Conservation (phyloP, 192 early-diverging fungal species). For the Chytriomyces sp. region DNA sequence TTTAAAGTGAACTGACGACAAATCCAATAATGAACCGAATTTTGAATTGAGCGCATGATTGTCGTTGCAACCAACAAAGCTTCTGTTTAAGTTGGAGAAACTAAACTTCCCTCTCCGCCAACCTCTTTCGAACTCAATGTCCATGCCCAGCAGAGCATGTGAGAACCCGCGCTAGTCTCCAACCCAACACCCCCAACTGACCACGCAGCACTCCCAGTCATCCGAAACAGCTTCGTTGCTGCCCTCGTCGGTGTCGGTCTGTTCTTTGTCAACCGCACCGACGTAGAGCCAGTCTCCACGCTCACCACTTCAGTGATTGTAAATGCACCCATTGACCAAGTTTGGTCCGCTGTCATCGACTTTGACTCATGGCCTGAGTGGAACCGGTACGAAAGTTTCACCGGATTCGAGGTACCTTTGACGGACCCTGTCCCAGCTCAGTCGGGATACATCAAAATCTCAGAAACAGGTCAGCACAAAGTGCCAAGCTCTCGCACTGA, state of each 20-base stretch:
- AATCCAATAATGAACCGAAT: too few relatives aligned
- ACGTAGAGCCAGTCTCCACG: not conserved
- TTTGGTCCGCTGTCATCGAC: not conserved
- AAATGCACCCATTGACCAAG: not conserved
- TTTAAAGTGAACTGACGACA: too few relatives aligned
- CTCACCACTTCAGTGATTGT: not conserved
- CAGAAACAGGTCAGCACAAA: too few relatives aligned
- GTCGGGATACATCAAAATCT: not conserved
- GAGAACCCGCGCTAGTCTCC: too few relatives aligned
- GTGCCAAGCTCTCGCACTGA: too few relatives aligned
- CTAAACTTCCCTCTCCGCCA: too few relatives aligned
- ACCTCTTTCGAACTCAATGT: too few relatives aligned
- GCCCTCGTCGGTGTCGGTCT: not conserved
- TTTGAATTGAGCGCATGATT: too few relatives aligned
- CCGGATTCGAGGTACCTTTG: not conserved
- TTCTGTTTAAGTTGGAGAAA: too few relatives aligned
- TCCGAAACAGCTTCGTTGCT: not conserved
- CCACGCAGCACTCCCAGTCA: not conserved
- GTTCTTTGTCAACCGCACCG: not conserved
- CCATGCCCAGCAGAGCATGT: too few relatives aligned
- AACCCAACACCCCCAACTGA: not conserved
- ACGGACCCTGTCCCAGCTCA: not conserved
- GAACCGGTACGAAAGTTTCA: not conserved
- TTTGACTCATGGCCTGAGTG: not conserved
- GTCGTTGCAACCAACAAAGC: too few relatives aligned